Evolutionary conservation across 371 early-diverging fungal species (phyloP), one percentile per base, ranked within the genome.

Genomic region (Batkoa obscura): DNA sequence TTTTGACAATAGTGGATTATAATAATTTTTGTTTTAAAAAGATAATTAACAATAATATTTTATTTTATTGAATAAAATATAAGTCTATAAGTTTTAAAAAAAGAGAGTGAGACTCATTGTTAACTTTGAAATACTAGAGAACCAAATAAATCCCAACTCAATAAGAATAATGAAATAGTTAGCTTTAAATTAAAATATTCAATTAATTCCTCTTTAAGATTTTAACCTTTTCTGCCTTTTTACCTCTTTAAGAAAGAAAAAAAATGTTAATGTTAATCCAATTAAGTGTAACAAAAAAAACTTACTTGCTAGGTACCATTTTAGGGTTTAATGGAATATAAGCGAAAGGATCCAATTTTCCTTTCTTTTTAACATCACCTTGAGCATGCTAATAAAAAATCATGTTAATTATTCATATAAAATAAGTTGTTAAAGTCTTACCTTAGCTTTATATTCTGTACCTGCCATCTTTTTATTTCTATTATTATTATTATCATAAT

Each of bases 331-430:
- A 73, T 50, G 97, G 94, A 46, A 96, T 78, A 68, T 94, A 96
- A n/a, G 92, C 90, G 64, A 77, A 92, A 41, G 97, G 97, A 68
- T 94, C 94, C 4, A 87, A 74, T 62, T 79, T 79, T 37, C 85
- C 86, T 61, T 77, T 75, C 59, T 75, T 76, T 72, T 91, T 91
- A 58, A 93, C 80, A 76, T 96, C 97, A 61, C 95, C 95, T 36
- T 76, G 70, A n/a, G 93, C 95, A 66, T 79, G 76, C 80, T 52
- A 52, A 8, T 31, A 4, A 4, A 37, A 3, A 45, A 32, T 5
- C 17, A 17, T n/a, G 5, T 23, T 6, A 32, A 32, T 32, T 9
- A n/a, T 32, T 17, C 32, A 39, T 36, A 2, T 6, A 34, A 3
- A 31, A 37, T 51, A 30, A 15, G 23, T 4, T 8, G 15, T 10